Conservation (phyloP, 345 rosid genomes). For the Bruguiera parviflora region DNA sequence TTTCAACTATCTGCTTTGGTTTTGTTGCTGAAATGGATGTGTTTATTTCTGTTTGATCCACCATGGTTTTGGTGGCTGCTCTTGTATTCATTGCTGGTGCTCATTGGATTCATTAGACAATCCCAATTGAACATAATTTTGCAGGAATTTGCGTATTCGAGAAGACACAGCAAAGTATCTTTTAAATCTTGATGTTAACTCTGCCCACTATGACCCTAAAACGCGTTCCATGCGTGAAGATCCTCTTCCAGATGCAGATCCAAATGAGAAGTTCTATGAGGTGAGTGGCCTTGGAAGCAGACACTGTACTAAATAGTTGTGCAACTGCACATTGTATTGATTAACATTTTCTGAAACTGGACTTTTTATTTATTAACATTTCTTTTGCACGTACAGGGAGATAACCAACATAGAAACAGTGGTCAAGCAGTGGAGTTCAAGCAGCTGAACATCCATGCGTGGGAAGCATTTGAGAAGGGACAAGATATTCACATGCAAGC, state of each 20-base stretch:
- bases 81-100: neutral
- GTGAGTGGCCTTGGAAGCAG: conserved; percentile 30
- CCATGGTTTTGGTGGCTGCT: neutral
- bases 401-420: conserved; percentile 63
- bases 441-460: conserved; percentile 54
- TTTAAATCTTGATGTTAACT: conserved; percentile 69
- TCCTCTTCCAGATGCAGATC: conserved; percentile 76
- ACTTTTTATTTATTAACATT: neutral
- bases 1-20: neutral
- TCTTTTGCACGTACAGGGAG: conserved; percentile 41
- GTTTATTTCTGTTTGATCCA: neutral
- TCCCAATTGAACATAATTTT: neutral
- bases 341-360: neutral
- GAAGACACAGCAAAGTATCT: conserved; percentile 78
- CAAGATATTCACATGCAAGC: conserved; percentile 74
- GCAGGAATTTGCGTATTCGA: conserved; percentile 69
- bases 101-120: neutral
- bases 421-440: conserved; percentile 76
- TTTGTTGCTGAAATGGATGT: neutral
- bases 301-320: neutral
- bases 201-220: conserved; percentile 77
- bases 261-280: conserved; percentile 64
- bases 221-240: conserved; percentile 79
- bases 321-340: neutral
- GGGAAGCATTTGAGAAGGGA: conserved; percentile 73